Evolutionary conservation across 2,329 filamentous ascomycete genomes (phyloP).

Genomic region (Emydomyces testavorans): DNA sequence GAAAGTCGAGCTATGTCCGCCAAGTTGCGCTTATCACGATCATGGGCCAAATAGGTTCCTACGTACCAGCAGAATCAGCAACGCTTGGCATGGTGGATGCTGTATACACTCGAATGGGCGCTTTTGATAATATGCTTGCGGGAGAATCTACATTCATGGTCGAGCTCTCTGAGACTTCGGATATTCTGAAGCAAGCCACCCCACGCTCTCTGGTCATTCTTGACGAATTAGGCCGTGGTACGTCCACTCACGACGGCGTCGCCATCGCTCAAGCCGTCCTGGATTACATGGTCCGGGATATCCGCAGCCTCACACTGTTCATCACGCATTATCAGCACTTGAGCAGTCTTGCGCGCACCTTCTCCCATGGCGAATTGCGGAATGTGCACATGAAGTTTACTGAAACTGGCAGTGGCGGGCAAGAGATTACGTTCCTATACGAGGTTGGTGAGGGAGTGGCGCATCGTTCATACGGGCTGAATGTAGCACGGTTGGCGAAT

Average conservation of each 20-base stretch:
- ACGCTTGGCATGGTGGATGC: slow-evolving; percentile 74
- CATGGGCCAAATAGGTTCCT: slow-evolving; percentile 89
- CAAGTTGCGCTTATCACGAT: slow-evolving; percentile 83
- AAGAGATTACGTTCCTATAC: slow-evolving; percentile 88
- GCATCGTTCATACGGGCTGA: slow-evolving; percentile 85
- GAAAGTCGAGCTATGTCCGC: slow-evolving; percentile 94
- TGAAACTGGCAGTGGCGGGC: slow-evolving; percentile 38
- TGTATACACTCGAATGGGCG: slow-evolving; percentile 91
- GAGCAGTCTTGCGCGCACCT: slow-evolving; percentile 57
- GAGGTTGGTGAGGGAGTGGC: slow-evolving; percentile 84
- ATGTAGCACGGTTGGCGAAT: slow-evolving; percentile 76
- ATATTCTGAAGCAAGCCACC: slow-evolving; percentile 81
- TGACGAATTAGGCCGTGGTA: slow-evolving; percentile 88
- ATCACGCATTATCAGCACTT: slow-evolving; percentile 96
- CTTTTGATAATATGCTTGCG: slow-evolving; percentile 88
- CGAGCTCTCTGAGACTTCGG: slow-evolving; percentile 81
- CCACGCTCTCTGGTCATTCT: slow-evolving; percentile 77
- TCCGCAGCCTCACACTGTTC: slow-evolving; percentile 73
- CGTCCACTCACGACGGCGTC: slow-evolving; percentile 88
- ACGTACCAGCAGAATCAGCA: slow-evolving; percentile 69
- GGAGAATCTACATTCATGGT: slow-evolving; percentile 98
- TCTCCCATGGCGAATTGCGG: slow-evolving; percentile 52
- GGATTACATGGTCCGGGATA: slow-evolving; percentile 65
- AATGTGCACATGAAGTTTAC: slow-evolving; percentile 95
- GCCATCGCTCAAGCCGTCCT: slow-evolving; percentile 91